Conservation (phyloP, 495 filamentous ascomycete species). For the Tuber calosporum region DNA sequence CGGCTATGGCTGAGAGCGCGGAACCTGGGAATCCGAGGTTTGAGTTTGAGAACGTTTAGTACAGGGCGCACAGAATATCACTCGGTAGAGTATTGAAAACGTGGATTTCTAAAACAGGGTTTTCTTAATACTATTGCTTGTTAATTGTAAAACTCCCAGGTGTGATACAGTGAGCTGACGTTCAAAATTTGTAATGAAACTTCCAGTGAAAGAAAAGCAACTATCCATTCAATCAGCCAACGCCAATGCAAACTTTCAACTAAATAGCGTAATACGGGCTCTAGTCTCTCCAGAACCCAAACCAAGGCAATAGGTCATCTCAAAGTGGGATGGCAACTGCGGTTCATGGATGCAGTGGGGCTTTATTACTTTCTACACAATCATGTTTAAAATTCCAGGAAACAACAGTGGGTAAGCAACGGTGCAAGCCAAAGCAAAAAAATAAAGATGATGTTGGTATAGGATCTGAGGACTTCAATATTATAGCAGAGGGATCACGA, state of each 20-base stretch:
- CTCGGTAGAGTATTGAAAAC: not conserved
- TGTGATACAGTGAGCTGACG: not conserved
- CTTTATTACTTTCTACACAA: too few relatives aligned
- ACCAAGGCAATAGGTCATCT: not conserved
- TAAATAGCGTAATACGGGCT: not conserved
- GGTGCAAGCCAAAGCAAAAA: too few relatives aligned
- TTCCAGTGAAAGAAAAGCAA: not conserved
- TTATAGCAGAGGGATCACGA: too few relatives aligned
- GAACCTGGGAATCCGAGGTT: slow-evolving; percentile 75
- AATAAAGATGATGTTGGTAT: too few relatives aligned
- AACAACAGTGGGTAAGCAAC: too few relatives aligned
- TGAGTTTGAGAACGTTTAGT: slow-evolving; percentile 64
- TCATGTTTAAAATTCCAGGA: too few relatives aligned
- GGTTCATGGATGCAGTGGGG: too few relatives aligned
- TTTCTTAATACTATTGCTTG: not conserved
- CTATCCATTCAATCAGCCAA: not conserved
- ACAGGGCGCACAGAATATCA: not conserved
- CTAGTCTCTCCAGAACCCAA: not conserved
- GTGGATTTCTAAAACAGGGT: not conserved
- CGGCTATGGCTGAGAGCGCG: slow-evolving; percentile 56
- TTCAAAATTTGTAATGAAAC: not conserved
- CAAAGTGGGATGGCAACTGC: too few relatives aligned
- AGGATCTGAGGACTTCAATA: too few relatives aligned
- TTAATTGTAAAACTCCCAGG: not conserved
- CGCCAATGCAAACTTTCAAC: not conserved